phyloP scores from a whole-genome alignment of 2,329 filamentous ascomycete genomes.

The Ciborinia camelliae region DNA sequence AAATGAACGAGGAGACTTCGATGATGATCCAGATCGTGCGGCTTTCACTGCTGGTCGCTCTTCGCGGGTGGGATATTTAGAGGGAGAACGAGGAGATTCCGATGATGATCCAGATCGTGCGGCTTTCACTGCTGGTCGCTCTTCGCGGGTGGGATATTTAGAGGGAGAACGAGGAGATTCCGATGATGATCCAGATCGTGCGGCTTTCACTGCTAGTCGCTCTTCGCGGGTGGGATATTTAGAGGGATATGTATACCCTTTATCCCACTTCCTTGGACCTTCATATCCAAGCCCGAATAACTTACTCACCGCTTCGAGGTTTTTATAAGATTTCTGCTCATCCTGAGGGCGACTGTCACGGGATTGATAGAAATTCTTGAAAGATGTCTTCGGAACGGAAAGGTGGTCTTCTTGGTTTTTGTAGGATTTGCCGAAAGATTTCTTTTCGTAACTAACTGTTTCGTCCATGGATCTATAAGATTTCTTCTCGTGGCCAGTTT shows the following conservation, averaged over 20 bases:
- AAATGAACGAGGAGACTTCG: too few relatives aligned
- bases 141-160: too few relatives aligned
- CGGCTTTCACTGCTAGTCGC: not conserved
- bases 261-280: not conserved
- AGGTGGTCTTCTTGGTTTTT: not conserved
- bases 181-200: not conserved
- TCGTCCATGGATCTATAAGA: not conserved
- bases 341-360: not conserved
- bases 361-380: not conserved
- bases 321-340: not conserved
- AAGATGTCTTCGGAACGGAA: not conserved
- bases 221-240: slow-evolving; percentile 11
- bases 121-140: too few relatives aligned
- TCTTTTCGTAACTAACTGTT: not conserved
- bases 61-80: too few relatives aligned
- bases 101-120: too few relatives aligned
- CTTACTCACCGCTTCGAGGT: not conserved
- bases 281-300: not conserved
- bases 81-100: too few relatives aligned
- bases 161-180: too few relatives aligned
- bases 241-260: not conserved
- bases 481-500: not conserved
- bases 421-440: not conserved
- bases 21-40: too few relatives aligned
- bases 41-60: too few relatives aligned